phyloP scores from a whole-genome alignment of 78 protist genomes.

The Goniomonas avonlea region DNA sequence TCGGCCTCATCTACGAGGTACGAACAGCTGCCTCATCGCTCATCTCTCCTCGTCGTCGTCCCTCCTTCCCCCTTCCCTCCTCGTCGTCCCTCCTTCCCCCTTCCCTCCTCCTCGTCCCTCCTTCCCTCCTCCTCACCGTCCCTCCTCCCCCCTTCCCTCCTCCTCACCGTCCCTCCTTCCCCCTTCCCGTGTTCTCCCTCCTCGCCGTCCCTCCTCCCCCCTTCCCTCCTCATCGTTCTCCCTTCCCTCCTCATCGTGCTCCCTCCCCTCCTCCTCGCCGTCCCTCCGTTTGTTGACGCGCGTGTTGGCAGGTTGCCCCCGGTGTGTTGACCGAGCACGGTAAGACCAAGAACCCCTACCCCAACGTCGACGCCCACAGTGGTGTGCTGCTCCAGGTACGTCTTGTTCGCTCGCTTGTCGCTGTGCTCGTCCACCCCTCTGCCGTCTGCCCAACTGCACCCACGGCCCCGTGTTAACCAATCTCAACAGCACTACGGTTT shows the following conservation, averaged over 20 bases:
- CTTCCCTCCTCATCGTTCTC: background rate
- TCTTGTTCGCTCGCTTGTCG: no score
- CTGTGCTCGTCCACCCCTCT: background rate
- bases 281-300: background rate
- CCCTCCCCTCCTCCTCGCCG: background rate
- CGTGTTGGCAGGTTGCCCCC: slow-evolving; percentile 66
- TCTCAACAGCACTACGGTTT: slow-evolving; percentile 48
- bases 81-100: no score
- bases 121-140: no score
- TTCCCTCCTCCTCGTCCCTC: no score
- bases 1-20: slow-evolving; percentile 34
- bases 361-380: slow-evolving; percentile 94
- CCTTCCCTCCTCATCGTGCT: background rate
- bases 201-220: no score
- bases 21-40: no score
- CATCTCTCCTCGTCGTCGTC: no score
- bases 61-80: no score
- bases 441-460: background rate
- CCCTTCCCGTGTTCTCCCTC: no score
- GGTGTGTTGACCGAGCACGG: slow-evolving; percentile 82
- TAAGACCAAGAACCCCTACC: slow-evolving; percentile 90
- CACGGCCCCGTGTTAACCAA: no score
- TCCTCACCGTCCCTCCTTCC: no score
- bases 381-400: slow-evolving; percentile 81
- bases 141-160: no score